Evolutionary conservation across 192 early-diverging fungal genomes (phyloP).

Genomic region (Linnemannia exigua): DNA sequence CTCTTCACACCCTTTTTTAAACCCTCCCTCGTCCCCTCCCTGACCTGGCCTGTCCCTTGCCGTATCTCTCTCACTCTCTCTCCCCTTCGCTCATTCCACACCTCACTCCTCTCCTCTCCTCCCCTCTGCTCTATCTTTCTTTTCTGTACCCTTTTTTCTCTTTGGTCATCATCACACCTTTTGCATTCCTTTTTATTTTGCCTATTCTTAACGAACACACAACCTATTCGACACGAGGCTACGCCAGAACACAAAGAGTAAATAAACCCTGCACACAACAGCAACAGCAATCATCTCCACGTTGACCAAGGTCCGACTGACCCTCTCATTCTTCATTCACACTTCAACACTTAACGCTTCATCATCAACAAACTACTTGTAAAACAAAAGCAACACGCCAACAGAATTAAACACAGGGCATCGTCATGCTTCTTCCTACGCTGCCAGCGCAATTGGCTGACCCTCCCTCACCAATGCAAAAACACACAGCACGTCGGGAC

Average conservation of each 20-base stretch:
- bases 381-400: too few relatives aligned
- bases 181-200: too few relatives aligned
- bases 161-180: neutral
- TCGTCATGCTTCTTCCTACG: too few relatives aligned
- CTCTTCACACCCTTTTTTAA: neutral
- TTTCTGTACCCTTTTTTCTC: neutral
- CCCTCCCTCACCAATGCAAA: neutral
- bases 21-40: neutral
- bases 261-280: neutral
- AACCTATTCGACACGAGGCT: neutral
- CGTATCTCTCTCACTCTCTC: neutral
- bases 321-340: too few relatives aligned
- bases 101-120: neutral
- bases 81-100: neutral
- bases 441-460: too few relatives aligned
- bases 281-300: neutral
- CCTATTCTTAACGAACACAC: neutral
- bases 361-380: too few relatives aligned
- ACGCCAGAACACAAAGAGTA: neutral
- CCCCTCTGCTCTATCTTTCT: neutral
- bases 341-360: too few relatives aligned
- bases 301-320: neutral
- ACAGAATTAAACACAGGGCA: too few relatives aligned
- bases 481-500: neutral
- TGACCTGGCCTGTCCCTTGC: neutral